These are phyloP conservation scores for Tylopilus vinaceipallidus DNA, from an alignment of 768 basidiomycete species.

Conservation along the genomic window DNA sequence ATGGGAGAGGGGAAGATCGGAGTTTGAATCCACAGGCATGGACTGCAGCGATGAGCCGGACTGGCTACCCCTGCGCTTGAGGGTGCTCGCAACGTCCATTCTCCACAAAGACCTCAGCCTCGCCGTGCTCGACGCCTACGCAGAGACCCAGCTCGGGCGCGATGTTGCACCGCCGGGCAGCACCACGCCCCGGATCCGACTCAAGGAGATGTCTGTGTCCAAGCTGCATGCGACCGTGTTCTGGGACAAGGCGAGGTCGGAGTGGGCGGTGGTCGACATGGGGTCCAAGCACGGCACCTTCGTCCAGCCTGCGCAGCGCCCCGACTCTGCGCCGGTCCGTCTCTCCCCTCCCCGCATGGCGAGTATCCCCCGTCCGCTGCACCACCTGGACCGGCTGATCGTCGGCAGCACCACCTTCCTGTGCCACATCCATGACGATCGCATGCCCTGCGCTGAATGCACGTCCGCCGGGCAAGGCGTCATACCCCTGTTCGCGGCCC, in stretches of 20 bases:
- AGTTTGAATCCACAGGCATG: constrained; percentile 17
- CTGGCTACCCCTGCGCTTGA: constrained; percentile 45
- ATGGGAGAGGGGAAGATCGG: constrained; percentile 31
- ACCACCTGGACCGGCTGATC: constrained; percentile 62
- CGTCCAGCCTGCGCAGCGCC: constrained; percentile 32
- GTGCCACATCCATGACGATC: constrained; percentile 65
- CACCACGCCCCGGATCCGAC: constrained; percentile 59
- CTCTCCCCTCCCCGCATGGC: constrained; percentile 65
- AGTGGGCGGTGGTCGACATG: constrained; percentile 82
- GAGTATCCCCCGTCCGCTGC: constrained; percentile 62
- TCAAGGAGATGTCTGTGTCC: constrained; percentile 84
- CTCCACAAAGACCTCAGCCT: constrained; percentile 51
- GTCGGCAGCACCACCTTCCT: constrained; percentile 71
- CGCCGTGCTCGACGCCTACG: constrained; percentile 59
- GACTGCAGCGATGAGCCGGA: constrained; percentile 41
- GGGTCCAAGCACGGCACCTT: constrained; percentile 86
- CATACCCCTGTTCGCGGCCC: constrained; percentile 51
- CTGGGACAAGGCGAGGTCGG: constrained; percentile 56
- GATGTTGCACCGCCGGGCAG: constrained; percentile 55
- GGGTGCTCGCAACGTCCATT: constrained; percentile 39
- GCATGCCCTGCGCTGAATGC: constrained; percentile 63
- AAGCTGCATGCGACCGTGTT: constrained; percentile 77
- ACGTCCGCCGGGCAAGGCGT: constrained; percentile 48
- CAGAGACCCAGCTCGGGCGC: constrained; percentile 72
- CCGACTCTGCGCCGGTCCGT: constrained; percentile 37